Evolutionary conservation across 2,329 filamentous ascomycete genomes (phyloP).

Genomic region (Epichloe baconii): DNA sequence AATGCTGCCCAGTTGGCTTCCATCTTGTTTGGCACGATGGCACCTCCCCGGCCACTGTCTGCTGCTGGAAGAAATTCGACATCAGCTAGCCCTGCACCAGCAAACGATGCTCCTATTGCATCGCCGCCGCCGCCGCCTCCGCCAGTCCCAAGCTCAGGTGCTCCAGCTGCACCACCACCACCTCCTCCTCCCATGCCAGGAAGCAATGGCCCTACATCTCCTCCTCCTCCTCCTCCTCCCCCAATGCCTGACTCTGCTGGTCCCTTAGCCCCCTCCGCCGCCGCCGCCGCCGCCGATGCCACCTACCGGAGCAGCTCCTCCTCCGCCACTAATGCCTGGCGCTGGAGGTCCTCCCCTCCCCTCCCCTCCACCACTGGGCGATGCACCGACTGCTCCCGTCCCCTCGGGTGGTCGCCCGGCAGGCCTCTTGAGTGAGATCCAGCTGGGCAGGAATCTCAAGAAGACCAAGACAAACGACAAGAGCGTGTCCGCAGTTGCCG

Average conservation of each 20-base stretch:
- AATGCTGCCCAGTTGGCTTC: conserved; percentile 87
- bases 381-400: conserved; percentile 29
- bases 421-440: conserved; percentile 70
- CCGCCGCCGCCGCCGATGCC: conserved; percentile 24
- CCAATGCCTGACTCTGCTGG: conserved; percentile 15
- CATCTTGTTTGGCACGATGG: conserved; percentile 95
- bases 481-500: conserved; percentile 58
- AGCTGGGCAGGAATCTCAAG: conserved; percentile 62
- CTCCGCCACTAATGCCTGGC: conserved; percentile 19
- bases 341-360: conserved; percentile 25
- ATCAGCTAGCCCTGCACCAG: conserved; percentile 24
- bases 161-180: conserved; percentile 15
- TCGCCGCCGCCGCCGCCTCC: conserved; percentile 26
- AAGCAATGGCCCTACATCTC: conserved; percentile 11
- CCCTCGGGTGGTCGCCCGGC: conserved; percentile 37
- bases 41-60: conserved; percentile 75
- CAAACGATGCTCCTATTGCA: conserved; percentile 27
- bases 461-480: conserved; percentile 87
- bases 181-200: conserved; percentile 17
- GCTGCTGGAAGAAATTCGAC: conserved; percentile 60
- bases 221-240: conserved; percentile 16
- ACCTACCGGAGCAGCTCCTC: conserved; percentile 23
- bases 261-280: conserved; percentile 16
- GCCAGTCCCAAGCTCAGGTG: conserved; percentile 11
- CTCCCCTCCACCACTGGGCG: conserved; percentile 31